Evolutionary conservation across 805 yeast species (phyloP), one percentile per base, ranked within the genome.

Genomic region (Saturnispora gosingensis): DNA sequence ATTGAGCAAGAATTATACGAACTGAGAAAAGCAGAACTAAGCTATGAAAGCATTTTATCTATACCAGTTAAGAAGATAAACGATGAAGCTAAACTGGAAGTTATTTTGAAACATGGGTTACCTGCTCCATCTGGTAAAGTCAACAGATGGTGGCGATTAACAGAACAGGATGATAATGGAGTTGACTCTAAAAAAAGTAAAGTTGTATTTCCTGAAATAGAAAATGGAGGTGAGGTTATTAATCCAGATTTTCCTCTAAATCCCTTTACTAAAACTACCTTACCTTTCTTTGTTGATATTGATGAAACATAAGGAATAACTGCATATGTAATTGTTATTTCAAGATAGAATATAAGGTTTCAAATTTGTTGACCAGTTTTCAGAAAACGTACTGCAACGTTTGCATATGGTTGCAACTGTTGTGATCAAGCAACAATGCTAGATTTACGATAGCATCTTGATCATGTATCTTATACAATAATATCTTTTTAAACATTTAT

Each of bases 71-170:
- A 53, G 44, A 53, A 43, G 6, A 27, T 54, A 15, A 25, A 49
- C 52, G 10, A 40, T 25, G 52, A 60, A 49, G 38, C 43, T 54
- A 55, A 52, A 43, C 49, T 58, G 1, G 59, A 60, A 22, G 59
- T 59, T 34, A 54, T 61, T 20, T 53, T 61, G 38, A 66, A 63
- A 3, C 67, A 60, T 51, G 77, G 76, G 7, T 72, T 90, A 49
- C 97, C 97, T 4, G 87, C 96, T 1, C 99, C 99, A 15, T 84
- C 95, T 53, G 67, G 72, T 13, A 70, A 75, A 22, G 32, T 36
- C 8, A 54, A 59, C 2, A 87, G 88, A 65, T 93, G 99, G 99
- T 93, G 99, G 99, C 73, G 88, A 16, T 83, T 76, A 28, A 47
- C 15, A 11, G 24, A 46, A 15, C 47, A 49, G 53, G 51, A 43